Percentiles rank a stretch among this genome's conserved stretches.
These are phyloP conservation scores for Tuber magnatum DNA, from an alignment of 495 filamentous ascomycete genomes.

Conservation along the genomic window DNA sequence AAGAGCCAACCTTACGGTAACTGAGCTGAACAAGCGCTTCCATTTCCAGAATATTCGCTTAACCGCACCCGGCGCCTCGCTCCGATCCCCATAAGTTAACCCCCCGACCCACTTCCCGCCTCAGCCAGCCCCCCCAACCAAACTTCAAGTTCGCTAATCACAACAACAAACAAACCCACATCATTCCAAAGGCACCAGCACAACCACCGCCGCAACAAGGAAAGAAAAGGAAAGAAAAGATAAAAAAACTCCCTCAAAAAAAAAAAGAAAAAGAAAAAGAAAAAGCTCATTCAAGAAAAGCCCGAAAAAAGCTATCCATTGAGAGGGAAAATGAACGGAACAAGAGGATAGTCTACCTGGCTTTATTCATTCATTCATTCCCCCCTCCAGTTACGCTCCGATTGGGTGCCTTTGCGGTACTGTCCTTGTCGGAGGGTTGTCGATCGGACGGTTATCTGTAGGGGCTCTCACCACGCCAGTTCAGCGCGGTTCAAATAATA, in stretches of 20 bases:
- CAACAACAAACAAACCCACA: background rate
- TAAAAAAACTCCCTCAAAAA: background rate
- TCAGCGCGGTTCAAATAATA: background rate
- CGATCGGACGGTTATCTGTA: background rate
- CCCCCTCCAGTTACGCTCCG: background rate
- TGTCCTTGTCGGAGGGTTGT: background rate
- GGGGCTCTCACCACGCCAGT: background rate
- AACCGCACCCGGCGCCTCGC: background rate
- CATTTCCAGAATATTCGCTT: background rate
- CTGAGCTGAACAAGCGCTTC: background rate
- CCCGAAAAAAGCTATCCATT: background rate
- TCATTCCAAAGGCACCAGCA: background rate
- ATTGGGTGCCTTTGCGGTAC: background rate
- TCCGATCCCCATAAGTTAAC: background rate
- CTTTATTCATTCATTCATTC: background rate
- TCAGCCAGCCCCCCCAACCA: background rate
- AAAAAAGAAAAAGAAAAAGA: background rate
- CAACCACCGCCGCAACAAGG: background rate
- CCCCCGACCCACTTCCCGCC: background rate
- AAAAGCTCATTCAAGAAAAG: background rate
- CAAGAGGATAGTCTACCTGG: background rate
- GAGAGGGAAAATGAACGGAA: background rate
- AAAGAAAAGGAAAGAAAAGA: too few species aligned
- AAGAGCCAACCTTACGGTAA: background rate
- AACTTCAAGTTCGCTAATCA: background rate